Evolutionary conservation across 257 asterid species (phyloP).

Genomic region (Coffea canephora): DNA sequence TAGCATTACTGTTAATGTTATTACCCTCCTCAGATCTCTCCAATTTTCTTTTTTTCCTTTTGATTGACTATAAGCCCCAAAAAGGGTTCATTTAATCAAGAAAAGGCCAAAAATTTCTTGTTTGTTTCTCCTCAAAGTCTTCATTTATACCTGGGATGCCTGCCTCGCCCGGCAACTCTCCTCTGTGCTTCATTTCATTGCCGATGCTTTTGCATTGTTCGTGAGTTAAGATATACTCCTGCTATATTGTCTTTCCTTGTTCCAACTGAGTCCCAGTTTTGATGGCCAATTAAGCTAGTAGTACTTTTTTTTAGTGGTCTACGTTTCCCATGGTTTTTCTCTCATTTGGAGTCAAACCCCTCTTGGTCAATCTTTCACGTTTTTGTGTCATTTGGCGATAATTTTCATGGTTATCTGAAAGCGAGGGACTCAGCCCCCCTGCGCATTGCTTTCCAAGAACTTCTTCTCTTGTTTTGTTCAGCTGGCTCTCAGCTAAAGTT

Average conservation of each 20-base stretch:
- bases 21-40: constrained; percentile 58
- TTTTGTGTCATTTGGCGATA: constrained; percentile 21
- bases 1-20: not conserved
- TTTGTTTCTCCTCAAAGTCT: constrained; percentile 7
- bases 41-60: constrained; percentile 7
- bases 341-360: constrained; percentile 1
- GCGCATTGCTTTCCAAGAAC: constrained; percentile 16
- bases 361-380: constrained; percentile 9
- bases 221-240: not conserved
- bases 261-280: not conserved
- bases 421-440: not conserved
- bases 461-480: not conserved
- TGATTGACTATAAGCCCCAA: constrained; percentile 44
- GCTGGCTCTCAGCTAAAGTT: not conserved
- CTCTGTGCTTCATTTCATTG: constrained; percentile 29
- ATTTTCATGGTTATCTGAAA: constrained; percentile 7
- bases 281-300: constrained; percentile 9
- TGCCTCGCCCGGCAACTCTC: constrained; percentile 8
- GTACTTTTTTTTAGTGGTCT: not conserved
- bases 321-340: constrained; percentile 10
- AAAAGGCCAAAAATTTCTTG: constrained; percentile 19
- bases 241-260: not conserved
- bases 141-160: constrained; percentile 10
- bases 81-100: constrained; percentile 28
- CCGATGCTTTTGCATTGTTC: constrained; percentile 6